Evolutionary conservation across 345 rosid species (phyloP).

Genomic region (Moringa oleifera): DNA sequence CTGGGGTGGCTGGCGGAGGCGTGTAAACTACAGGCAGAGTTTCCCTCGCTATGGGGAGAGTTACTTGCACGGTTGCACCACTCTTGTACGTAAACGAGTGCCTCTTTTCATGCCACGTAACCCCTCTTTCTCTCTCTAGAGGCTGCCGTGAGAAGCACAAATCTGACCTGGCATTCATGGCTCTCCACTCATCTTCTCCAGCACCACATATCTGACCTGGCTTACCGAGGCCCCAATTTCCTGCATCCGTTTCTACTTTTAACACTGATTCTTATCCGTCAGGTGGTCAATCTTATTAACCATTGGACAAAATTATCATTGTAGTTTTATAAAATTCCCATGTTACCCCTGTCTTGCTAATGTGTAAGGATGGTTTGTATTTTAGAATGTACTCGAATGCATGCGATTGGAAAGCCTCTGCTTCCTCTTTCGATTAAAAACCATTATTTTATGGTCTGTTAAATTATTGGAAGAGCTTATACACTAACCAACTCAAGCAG

Average conservation of each 20-base stretch:
- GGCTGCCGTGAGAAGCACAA: too few species aligned
- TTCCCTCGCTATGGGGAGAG: too few species aligned
- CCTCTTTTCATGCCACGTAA: too few species aligned
- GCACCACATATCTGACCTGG: constrained; percentile 33
- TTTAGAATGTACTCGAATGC: not conserved
- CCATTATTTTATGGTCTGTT: too few species aligned
- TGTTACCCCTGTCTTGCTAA: not conserved
- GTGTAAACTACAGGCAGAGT: too few species aligned
- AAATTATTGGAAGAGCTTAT: not conserved
- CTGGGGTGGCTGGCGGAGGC: too few species aligned
- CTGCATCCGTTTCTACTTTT: constrained; percentile 10
- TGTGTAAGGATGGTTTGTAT: too few species aligned
- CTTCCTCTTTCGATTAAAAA: not conserved
- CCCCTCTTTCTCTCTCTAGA: too few species aligned
- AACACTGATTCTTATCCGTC: not conserved
- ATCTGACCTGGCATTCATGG: not conserved
- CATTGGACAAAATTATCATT: not conserved
- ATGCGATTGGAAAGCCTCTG: not conserved
- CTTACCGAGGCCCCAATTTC: not conserved
- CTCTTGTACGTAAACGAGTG: too few species aligned
- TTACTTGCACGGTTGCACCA: too few species aligned
- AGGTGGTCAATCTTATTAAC: not conserved
- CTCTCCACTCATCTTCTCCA: not conserved
- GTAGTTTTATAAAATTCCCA: not conserved
- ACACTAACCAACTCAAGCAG: not conserved